A percentile compares a stretch with the other conserved stretches of the same genome.
These are phyloP conservation scores for Ciborinia camelliae DNA, from an alignment of 2,329 filamentous ascomycete genomes.

Conservation along the genomic window DNA sequence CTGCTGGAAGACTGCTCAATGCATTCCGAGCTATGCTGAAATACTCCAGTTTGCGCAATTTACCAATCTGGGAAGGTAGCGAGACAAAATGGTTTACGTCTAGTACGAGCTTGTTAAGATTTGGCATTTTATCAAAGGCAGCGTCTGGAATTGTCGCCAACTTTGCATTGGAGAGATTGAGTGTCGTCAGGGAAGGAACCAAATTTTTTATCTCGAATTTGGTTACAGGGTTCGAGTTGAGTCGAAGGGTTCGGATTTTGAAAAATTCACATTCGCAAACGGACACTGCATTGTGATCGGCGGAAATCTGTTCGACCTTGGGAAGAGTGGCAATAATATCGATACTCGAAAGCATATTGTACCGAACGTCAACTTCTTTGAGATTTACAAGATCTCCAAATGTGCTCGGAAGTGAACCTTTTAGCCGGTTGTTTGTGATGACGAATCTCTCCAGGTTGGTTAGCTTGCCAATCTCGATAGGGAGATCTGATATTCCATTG, in stretches of 20 bases:
- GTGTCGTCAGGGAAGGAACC: constrained; percentile 75
- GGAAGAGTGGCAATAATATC: constrained; percentile 82
- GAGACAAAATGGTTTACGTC: constrained; percentile 97
- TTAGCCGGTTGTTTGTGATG: constrained; percentile 91
- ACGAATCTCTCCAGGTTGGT: constrained; percentile 81
- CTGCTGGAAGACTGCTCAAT: constrained; percentile 75
- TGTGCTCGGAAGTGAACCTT: constrained; percentile 67
- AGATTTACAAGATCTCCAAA: constrained; percentile 73
- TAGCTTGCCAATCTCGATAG: constrained; percentile 73
- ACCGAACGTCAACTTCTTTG: constrained; percentile 90
- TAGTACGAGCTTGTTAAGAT: constrained; percentile 80
- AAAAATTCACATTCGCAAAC: constrained; percentile 87
- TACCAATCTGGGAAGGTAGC: constrained; percentile 79
- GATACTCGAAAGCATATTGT: constrained; percentile 85
- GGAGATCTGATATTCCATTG: constrained; percentile 79
- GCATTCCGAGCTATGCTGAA: constrained; percentile 87
- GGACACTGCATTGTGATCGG: constrained; percentile 90
- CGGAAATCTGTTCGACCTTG: constrained; percentile 79
- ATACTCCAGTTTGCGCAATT: constrained; percentile 77
- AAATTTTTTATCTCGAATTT: constrained; percentile 79
- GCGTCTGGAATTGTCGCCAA: constrained; percentile 83
- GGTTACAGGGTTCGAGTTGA: constrained; percentile 94
- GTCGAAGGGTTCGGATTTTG: constrained; percentile 74
- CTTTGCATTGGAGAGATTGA: constrained; percentile 90
- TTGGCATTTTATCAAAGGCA: constrained; percentile 81